Conservation (phyloP, 768 basidiomycete species). For the Leccinum sublutescens region DNA sequence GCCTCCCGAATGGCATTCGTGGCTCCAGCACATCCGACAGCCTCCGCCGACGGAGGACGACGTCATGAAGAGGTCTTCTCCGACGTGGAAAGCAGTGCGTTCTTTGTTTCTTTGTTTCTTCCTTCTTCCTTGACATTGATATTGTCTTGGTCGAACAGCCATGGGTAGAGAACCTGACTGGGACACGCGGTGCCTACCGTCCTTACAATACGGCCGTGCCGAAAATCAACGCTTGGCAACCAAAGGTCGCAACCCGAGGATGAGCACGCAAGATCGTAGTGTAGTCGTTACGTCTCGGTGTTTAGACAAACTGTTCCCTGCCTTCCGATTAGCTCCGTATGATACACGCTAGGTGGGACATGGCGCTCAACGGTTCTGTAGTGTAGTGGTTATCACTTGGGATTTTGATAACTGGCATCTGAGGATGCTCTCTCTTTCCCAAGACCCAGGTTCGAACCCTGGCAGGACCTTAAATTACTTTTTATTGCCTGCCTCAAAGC, state of each 20-base stretch:
- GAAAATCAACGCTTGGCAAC: constrained; percentile 83
- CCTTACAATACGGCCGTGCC: constrained; percentile 84
- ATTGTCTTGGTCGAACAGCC: constrained; percentile 44
- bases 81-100: constrained; percentile 83
- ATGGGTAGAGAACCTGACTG: constrained; percentile 87
- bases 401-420: constrained; percentile 15
- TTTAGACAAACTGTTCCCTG: neutral
- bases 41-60: constrained; percentile 76
- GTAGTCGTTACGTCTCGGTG: neutral
- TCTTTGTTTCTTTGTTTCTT: neutral
- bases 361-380: constrained; percentile 15
- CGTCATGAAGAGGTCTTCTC: constrained; percentile 64
- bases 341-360: neutral
- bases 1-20: constrained; percentile 96
- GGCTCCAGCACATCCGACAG: constrained; percentile 88
- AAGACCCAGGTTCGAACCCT: constrained; percentile 29
- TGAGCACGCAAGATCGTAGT: constrained; percentile 7
- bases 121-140: neutral
- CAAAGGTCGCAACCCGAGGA: constrained; percentile 57
- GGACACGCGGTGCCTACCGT: constrained; percentile 87
- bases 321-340: neutral
- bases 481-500: neutral
- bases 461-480: constrained; percentile 17
- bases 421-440: constrained; percentile 2
- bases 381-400: constrained; percentile 31